Base-by-base conservation (phyloP, 164 flowering plant species). In the Kalanchoe fedtschenkoi region DNA sequence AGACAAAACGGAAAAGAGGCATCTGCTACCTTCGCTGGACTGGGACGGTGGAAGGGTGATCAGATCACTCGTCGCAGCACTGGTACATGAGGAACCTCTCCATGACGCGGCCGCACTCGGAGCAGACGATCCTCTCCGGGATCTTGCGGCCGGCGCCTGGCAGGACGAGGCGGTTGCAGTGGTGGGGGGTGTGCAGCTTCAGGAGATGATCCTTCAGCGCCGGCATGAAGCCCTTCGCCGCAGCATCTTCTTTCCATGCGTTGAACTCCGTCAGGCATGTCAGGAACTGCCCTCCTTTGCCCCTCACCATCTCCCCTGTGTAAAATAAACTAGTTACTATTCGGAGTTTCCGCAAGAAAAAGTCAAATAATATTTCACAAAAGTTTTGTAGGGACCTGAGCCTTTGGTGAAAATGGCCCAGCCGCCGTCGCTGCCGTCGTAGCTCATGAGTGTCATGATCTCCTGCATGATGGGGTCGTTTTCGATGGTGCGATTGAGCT, bases 131-230 rank as follows among this genome's bases (percentile, higher is more conserved):
- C 16, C 19, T 47, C 8, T 58, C 70, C 30, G 79, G 79, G 16
- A 80, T 66, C 58, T 70, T 43, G 0, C 70, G 68, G 4, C 62
- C 60, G 5, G 30, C n/a, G 33, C 22, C 44, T 1, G 77, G 69
- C 59, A 79, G 73, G 38, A 72, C 76, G 70, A 79, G 73, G 2
- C 77, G 74, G 69, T 69, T 56, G 64, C 83, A 77, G 8, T 77
- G 75, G 0, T 38, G 68, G 8, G 62, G 37, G 0, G 21, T 66
- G 5, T 71, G 75, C 2, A 72, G 60, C 61, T 51, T 67, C 4
- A 15, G 2, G 14, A n/a, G 51, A 34, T 70, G 69, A 54, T 78
- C 44, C 66, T 66, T 72, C 32, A 51, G 16, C 2, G 56, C 56
- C 2, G 32, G 30, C 56, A 51, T 51, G 56, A 51, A 51, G 56